phyloP scores from a whole-genome alignment of 208 protist genomes.

The Tritrichomonas foetus region DNA sequence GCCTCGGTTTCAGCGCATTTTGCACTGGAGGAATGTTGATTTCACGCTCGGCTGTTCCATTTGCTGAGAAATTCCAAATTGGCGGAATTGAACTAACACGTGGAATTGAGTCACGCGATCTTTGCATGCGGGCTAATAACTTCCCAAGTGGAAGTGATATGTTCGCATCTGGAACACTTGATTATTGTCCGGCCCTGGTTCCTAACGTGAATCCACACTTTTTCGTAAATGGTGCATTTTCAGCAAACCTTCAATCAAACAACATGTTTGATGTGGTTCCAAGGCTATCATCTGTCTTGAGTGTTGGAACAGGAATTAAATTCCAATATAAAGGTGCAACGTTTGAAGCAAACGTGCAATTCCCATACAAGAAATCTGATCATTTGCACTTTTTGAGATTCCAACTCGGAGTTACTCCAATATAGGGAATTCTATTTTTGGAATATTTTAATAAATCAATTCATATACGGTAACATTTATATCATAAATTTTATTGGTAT shows the following conservation, averaged over 20 bases:
- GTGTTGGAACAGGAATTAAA: background rate
- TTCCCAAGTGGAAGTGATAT: background rate
- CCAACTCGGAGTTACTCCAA: background rate
- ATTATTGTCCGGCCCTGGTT: background rate
- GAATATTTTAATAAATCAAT: no score
- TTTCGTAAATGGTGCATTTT: background rate
- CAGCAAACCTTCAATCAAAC: background rate
- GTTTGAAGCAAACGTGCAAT: background rate
- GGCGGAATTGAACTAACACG: background rate
- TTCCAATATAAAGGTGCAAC: background rate
- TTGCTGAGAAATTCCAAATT: background rate
- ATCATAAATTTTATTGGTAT: no score
- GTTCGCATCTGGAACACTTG: background rate
- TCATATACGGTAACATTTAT: no score
- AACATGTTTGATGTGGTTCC: background rate
- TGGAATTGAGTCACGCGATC: background rate
- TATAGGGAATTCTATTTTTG: no score
- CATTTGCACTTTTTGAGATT: background rate
- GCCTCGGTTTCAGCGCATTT: no score
- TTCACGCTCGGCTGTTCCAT: background rate
- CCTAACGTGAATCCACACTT: background rate
- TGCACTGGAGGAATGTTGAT: background rate
- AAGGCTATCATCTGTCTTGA: background rate
- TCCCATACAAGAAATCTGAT: background rate
- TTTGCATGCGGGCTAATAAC: background rate